Base-by-base conservation (phyloP, 768 basidiomycete genomes). In the Tylopilus rubrobrunneus region DNA sequence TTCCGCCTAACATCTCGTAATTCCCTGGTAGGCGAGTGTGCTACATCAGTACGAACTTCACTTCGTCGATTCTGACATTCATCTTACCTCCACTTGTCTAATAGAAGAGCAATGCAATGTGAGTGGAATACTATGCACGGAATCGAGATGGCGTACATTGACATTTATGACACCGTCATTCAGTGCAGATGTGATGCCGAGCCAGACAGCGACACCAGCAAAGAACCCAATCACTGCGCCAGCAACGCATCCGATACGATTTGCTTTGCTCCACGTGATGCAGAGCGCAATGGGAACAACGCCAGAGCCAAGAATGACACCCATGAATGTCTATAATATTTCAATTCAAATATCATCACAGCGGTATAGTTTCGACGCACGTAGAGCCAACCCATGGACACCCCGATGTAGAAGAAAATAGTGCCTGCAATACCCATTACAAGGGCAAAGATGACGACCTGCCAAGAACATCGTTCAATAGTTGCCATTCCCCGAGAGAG, bases 311-410 rank as follows among this genome's bases (percentile, higher is more conserved):
- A 92, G 79, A 37, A 91, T 81, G 46, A 90, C 87, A 3, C 92
- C 91, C 89, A 92, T 92, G 70, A 91, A 90, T 7, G 85, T 88
- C 88, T 89, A 6, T 45, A 46, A 7, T 29, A n/a, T 11, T 12
- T 46, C 46, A 49, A 36, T 10, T 44, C 40, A 25, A 14, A 23
- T 23, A 34, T 27, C 27, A 31, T n/a, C 17, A n/a, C 19, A 33
- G 14, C 21, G 11, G 5, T 27, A 40, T n/a, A n/a, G 23, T 33
- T 43, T 7, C 37, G 23, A 77, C 86, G 47, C 59, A 90, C 87
- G 60, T 94, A 94, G 51, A 95, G 84, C 90, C 92, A 95, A 21
- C 92, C 92, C 87, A 95, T 87, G 25, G 87, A 90, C 27, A 95
- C 85, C 7, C 92, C 92, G 58, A 94, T 92, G 67, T 88, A 93